These are phyloP conservation scores for Lactifluus hygrophoroides DNA, from an alignment of 768 basidiomycete genomes.

Conservation along the genomic window DNA sequence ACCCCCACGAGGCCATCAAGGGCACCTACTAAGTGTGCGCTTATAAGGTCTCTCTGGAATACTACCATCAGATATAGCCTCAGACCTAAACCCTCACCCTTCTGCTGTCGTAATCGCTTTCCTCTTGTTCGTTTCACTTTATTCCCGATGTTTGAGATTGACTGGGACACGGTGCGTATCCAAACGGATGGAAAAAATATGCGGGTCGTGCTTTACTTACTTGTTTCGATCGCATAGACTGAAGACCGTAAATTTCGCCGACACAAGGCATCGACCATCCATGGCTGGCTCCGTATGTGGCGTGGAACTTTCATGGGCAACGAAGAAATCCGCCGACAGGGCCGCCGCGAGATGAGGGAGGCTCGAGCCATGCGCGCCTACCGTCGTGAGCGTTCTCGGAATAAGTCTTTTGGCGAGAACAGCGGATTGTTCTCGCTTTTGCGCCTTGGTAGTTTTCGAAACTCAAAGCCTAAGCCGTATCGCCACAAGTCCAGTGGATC, in stretches of 20 bases:
- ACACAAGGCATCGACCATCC: conserved; percentile 19
- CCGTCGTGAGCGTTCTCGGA: neutral
- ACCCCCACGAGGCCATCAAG: neutral
- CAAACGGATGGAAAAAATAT: neutral
- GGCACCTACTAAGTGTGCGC: neutral
- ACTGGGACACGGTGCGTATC: conserved; percentile 18
- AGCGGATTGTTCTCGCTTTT: conserved; percentile 10
- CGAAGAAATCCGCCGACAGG: conserved; percentile 17
- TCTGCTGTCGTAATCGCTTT: neutral
- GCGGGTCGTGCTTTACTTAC: neutral
- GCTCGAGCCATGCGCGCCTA: conserved; percentile 8
- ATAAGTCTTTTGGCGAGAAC: neutral
- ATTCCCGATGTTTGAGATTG: conserved; percentile 13
- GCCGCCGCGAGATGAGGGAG: conserved; percentile 20
- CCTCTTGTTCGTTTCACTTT: neutral
- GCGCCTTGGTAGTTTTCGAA: neutral
- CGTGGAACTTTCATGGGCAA: conserved; percentile 19
- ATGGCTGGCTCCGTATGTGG: conserved; percentile 22
- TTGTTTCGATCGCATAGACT: neutral
- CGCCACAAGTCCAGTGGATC: neutral
- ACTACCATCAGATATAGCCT: conserved; percentile 4
- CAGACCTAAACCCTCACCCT: conserved; percentile 5
- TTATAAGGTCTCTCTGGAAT: conserved; percentile 3
- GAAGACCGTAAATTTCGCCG: conserved; percentile 6
- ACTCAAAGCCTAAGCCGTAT: neutral